phyloP scores from a whole-genome alignment of 1,284 basidiomycete species.

The Sporisorium graminicola region DNA sequence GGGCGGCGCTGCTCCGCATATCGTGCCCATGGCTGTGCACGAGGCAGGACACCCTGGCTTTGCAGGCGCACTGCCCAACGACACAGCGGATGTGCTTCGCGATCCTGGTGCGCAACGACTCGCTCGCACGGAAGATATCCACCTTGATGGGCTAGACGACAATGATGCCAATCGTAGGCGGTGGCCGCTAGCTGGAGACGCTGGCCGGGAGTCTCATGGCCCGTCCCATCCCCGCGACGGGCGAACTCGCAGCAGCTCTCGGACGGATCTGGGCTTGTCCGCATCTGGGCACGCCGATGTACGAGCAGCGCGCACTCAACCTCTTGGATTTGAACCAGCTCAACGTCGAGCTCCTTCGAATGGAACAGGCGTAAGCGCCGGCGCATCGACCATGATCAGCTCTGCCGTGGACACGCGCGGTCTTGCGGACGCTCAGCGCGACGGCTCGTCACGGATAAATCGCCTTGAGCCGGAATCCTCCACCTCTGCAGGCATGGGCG shows the following conservation, averaged over 20 bases:
- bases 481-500: slow-evolving; percentile 16
- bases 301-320: slow-evolving; percentile 1
- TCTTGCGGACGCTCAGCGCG: slow-evolving; percentile 6
- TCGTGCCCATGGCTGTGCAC: slow-evolving; percentile 18
- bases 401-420: not conserved
- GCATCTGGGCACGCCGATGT: not conserved
- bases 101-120: slow-evolving; percentile 11
- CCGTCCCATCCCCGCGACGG: slow-evolving; percentile 2
- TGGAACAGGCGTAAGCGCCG: not conserved
- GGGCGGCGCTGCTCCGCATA: slow-evolving; percentile 22
- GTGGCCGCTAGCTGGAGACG: slow-evolving; percentile 10
- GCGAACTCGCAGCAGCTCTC: slow-evolving; percentile 8
- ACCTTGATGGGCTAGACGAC: slow-evolving; percentile 22
- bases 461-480: slow-evolving; percentile 21
- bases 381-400: not conserved
- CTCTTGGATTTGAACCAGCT: slow-evolving; percentile 1
- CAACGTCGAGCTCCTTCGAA: slow-evolving; percentile 2
- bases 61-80: slow-evolving; percentile 12
- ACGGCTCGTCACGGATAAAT: slow-evolving; percentile 20
- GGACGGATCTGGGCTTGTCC: not conserved
- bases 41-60: slow-evolving; percentile 15
- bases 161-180: slow-evolving; percentile 8
- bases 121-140: slow-evolving; percentile 11
- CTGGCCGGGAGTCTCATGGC: not conserved
- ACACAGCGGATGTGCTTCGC: slow-evolving; percentile 13